A percentile compares a stretch with the other conserved stretches of the same genome.
These are phyloP conservation scores for Boletus rufocinnamomeus DNA, from an alignment of 768 basidiomycete genomes.

Conservation along the genomic window DNA sequence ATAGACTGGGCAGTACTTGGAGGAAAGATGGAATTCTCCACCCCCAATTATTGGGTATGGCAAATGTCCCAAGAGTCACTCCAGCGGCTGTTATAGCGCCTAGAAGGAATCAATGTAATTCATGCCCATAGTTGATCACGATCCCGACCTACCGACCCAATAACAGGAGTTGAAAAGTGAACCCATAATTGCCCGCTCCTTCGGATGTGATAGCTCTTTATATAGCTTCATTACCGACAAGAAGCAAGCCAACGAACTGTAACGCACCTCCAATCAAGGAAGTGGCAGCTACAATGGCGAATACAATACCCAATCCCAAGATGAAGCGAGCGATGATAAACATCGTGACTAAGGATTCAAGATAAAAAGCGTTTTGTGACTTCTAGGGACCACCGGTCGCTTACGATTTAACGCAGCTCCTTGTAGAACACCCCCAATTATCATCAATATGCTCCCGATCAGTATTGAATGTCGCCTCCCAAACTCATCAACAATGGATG, in stretches of 20 bases:
- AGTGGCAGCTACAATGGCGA: constrained; percentile 1
- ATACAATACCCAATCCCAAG: not conserved
- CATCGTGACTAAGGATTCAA: not conserved
- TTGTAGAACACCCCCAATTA: constrained; percentile 13
- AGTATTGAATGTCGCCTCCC: constrained; percentile 17
- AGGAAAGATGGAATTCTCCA: constrained; percentile 65
- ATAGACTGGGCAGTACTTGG: constrained; percentile 51
- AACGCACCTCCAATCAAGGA: constrained; percentile 9
- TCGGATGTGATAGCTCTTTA: constrained; percentile 14
- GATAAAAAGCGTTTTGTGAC: not conserved
- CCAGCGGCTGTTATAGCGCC: constrained; percentile 43
- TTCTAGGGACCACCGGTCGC: not conserved
- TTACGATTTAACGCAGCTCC: constrained; percentile 14
- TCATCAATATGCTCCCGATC: constrained; percentile 6
- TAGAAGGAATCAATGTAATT: not conserved
- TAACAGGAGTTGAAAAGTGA: constrained; percentile 1
- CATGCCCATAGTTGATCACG: too few species aligned
- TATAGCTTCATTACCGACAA: not conserved
- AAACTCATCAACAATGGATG: constrained; percentile 3
- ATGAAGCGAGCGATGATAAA: constrained; percentile 12
- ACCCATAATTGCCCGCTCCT: constrained; percentile 10
- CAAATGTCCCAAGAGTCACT: constrained; percentile 62
- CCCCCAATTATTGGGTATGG: constrained; percentile 56
- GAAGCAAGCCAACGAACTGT: not conserved
- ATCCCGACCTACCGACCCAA: constrained; percentile 5